Evolutionary conservation across 2,329 filamentous ascomycete genomes (phyloP).

Genomic region (Ophiostoma ulmi): DNA sequence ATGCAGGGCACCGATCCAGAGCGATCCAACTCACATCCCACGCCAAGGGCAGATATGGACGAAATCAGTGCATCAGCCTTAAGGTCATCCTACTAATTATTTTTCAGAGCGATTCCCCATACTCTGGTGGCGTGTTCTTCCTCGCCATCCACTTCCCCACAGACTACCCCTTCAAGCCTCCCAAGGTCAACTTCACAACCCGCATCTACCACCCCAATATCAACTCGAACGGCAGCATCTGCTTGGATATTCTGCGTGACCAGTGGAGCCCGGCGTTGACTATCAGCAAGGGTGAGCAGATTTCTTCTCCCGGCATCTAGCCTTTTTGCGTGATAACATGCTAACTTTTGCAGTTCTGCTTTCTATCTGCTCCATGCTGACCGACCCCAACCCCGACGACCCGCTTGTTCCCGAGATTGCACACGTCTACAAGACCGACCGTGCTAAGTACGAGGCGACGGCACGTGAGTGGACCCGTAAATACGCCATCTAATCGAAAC

Average conservation of each 20-base stretch:
- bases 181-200: slow-evolving; percentile 99
- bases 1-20: background rate
- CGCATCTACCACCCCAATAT: slow-evolving; percentile 99
- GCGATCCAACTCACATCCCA: background rate
- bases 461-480: slow-evolving; percentile 98
- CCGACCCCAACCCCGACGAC: slow-evolving; percentile 98
- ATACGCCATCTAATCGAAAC: slow-evolving; percentile 72
- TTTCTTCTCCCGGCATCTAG: background rate
- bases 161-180: slow-evolving; percentile 99
- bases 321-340: background rate
- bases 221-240: slow-evolving; percentile 99
- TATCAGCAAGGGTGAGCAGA: slow-evolving; percentile 82
- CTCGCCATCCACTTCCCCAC: slow-evolving; percentile 98
- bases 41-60: background rate
- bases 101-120: slow-evolving; percentile 81
- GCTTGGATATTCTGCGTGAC: slow-evolving; percentile 94
- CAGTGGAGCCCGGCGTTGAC: slow-evolving; percentile 99
- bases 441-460: slow-evolving; percentile 89
- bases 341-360: slow-evolving; percentile 64
- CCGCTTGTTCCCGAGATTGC: slow-evolving; percentile 98
- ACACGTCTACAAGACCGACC: slow-evolving; percentile 99
- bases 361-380: slow-evolving; percentile 99
- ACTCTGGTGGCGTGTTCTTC: slow-evolving; percentile 98
- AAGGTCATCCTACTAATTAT: background rate
- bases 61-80: background rate